These are phyloP conservation scores for Hibiscus mutabilis DNA, from an alignment of 345 rosid genomes.

Conservation along the genomic window DNA sequence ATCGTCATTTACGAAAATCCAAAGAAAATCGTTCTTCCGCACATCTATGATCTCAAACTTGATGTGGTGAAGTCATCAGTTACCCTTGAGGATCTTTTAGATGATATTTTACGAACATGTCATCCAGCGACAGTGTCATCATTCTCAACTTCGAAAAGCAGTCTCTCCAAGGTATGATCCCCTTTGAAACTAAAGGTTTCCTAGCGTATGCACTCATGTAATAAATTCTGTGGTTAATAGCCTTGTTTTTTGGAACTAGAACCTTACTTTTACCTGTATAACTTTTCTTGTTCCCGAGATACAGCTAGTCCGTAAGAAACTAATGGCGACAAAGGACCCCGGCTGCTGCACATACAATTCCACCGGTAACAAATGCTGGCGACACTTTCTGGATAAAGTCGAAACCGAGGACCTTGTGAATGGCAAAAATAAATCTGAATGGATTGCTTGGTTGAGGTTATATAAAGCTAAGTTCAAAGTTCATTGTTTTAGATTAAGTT, in stretches of 20 bases:
- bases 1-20: conserved; percentile 23
- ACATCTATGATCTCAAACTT: conserved; percentile 14
- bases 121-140: conserved; percentile 19
- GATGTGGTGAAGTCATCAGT: conserved; percentile 22
- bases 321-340: conserved; percentile 10
- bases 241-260: neutral
- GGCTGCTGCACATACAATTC: conserved; percentile 26
- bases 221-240: neutral
- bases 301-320: conserved; percentile 15
- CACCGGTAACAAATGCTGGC: conserved; percentile 31
- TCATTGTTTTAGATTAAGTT: too few relatives aligned
- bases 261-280: neutral
- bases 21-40: conserved; percentile 16
- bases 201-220: neutral
- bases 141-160: conserved; percentile 20
- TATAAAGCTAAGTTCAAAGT: neutral
- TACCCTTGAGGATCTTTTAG: conserved; percentile 19
- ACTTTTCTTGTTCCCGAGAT: conserved; percentile 4
- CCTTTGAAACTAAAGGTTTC: neutral
- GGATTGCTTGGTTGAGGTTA: conserved; percentile 23
- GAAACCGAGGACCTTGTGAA: conserved; percentile 9
- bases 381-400: conserved; percentile 25
- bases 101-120: conserved; percentile 20
- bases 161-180: conserved; percentile 24
- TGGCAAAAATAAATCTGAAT: conserved; percentile 3